phyloP scores from a whole-genome alignment of 2,329 filamentous ascomycete genomes.

The Fusarium floridanum region DNA sequence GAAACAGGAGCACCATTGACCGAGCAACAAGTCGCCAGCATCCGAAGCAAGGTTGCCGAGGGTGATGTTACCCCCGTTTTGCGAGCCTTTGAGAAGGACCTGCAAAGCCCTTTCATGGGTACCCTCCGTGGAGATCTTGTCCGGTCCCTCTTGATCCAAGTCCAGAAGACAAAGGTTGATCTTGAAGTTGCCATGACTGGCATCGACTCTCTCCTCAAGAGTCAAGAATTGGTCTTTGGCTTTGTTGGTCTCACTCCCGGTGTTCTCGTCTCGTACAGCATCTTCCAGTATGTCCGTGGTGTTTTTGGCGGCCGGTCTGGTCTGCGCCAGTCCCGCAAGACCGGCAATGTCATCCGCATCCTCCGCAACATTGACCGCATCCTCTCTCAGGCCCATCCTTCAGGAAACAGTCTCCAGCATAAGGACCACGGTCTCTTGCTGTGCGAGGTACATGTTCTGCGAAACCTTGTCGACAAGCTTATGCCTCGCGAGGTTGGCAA shows the following conservation, averaged over 20 bases:
- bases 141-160: slow-evolving; percentile 91
- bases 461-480: slow-evolving; percentile 69
- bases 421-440: slow-evolving; percentile 92
- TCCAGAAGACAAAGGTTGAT: slow-evolving; percentile 99
- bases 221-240: slow-evolving; percentile 97
- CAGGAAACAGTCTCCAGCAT: slow-evolving; percentile 83
- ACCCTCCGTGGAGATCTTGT: slow-evolving; percentile 89
- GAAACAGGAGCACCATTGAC: slow-evolving; percentile 64
- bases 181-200: slow-evolving; percentile 96
- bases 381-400: slow-evolving; percentile 75
- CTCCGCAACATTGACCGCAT: slow-evolving; percentile 91
- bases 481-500: slow-evolving; percentile 81
- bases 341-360: slow-evolving; percentile 79
- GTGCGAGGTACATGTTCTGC: slow-evolving; percentile 88
- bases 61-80: slow-evolving; percentile 94
- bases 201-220: slow-evolving; percentile 94
- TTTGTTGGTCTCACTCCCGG: slow-evolving; percentile 95
- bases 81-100: slow-evolving; percentile 89
- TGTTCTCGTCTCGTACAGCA: slow-evolving; percentile 85
- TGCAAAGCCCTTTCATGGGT: slow-evolving; percentile 84
- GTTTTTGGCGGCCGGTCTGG: slow-evolving; percentile 79
- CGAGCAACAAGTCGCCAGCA: slow-evolving; percentile 78
- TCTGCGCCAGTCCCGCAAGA: slow-evolving; percentile 71
- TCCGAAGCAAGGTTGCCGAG: slow-evolving; percentile 85
- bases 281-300: slow-evolving; percentile 77